Percentiles rank a stretch among this genome's conserved stretches.
These are phyloP conservation scores for Kodamaea kakaduensis DNA, from an alignment of 805 yeast species.

Conservation along the genomic window DNA sequence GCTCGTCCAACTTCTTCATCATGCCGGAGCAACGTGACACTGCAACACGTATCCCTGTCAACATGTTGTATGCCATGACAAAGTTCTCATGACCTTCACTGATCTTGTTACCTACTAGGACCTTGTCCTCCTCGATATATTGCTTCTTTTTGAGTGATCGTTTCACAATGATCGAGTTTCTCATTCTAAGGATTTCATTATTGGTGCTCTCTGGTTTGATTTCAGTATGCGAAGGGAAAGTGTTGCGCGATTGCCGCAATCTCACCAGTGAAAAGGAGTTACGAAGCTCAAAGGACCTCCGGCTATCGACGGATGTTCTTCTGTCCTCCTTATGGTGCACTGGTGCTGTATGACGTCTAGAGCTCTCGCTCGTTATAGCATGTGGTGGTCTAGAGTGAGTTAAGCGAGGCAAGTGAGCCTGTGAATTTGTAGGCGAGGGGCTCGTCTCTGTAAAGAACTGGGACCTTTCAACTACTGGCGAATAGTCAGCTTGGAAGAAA, in stretches of 20 bases:
- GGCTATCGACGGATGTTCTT: conserved; percentile 1
- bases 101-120: conserved; percentile 73
- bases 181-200: conserved; percentile 47
- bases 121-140: conserved; percentile 50
- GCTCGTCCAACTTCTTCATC: conserved; percentile 65
- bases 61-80: conserved; percentile 93
- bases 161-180: conserved; percentile 43
- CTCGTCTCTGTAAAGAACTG: neutral
- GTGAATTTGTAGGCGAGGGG: neutral
- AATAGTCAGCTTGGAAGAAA: neutral
- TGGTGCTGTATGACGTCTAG: conserved; percentile 1
- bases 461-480: neutral
- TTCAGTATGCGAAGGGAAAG: conserved; percentile 14
- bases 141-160: conserved; percentile 39
- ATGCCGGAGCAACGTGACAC: conserved; percentile 89
- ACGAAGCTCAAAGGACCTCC: conserved; percentile 6
- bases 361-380: neutral
- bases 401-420: neutral
- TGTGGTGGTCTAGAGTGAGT: neutral
- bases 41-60: conserved; percentile 93
- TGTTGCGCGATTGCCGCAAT: conserved; percentile 13
- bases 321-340: neutral
- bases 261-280: conserved; percentile 8
- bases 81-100: conserved; percentile 92
- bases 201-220: conserved; percentile 23